phyloP scores from a whole-genome alignment of 306 rosid species.

The Oxytropis ochrocephala region DNA sequence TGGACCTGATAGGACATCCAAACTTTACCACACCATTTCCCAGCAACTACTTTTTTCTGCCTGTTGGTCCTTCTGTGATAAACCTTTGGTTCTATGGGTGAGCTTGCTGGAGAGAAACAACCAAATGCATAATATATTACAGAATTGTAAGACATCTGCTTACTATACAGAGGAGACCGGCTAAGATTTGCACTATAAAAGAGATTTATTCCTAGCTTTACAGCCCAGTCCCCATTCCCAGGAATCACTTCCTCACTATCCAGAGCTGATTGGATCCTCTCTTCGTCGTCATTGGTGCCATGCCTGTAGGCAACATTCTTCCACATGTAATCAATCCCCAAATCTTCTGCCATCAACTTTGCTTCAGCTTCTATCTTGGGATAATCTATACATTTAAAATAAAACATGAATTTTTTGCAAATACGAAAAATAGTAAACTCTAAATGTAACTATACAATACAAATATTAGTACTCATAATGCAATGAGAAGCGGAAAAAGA shows the following conservation, averaged over 20 bases:
- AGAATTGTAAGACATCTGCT: constrained; percentile 98
- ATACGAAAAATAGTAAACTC: constrained; percentile 2
- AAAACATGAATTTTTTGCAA: constrained; percentile 13
- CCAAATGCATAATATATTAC: constrained; percentile 92
- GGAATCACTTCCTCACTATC: constrained; percentile 87
- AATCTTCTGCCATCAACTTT: constrained; percentile 60
- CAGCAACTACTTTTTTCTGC: constrained; percentile 83
- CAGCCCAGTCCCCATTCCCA: constrained; percentile 95
- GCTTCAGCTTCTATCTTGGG: constrained; percentile 93
- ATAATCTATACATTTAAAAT: constrained; percentile 49
- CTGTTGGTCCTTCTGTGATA: constrained; percentile 61
- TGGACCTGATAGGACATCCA: constrained; percentile 98
- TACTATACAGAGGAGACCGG: constrained; percentile 88
- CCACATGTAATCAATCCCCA: constrained; percentile 58
- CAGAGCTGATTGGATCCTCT: constrained; percentile 75
- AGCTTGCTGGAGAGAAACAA: constrained; percentile 53
- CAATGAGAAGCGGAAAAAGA: constrained; percentile 6
- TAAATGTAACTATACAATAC: constrained; percentile 5
- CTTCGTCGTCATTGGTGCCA: constrained; percentile 70
- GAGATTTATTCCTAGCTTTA: constrained; percentile 95
- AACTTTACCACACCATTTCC: constrained; percentile 98
- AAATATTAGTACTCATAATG: constrained; percentile 1
- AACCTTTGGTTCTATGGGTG: constrained; percentile 50
- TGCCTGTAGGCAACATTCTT: constrained; percentile 51
- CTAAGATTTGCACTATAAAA: constrained; percentile 92